These are phyloP conservation scores for Artemisia tridentata DNA, from an alignment of 129 eudicot species.

Conservation along the genomic window DNA sequence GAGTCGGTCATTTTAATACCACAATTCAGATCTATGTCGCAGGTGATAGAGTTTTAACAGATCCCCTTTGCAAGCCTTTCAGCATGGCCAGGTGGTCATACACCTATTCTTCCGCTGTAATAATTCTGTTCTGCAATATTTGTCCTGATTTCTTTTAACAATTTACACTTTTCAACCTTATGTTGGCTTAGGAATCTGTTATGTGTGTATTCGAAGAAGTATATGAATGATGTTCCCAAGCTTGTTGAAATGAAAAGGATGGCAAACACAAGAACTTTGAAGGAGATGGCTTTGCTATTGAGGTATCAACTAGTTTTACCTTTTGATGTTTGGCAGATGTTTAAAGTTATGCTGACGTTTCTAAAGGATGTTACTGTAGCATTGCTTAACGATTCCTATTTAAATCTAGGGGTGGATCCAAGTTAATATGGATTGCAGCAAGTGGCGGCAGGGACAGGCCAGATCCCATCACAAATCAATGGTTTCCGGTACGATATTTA, in stretches of 20 bases:
- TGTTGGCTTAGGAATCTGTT: conserved; percentile 60
- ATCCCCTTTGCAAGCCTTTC: conserved; percentile 99
- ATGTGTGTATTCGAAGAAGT: conserved; percentile 92
- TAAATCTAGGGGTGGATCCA: conserved; percentile 76
- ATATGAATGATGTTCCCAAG: conserved; percentile 85
- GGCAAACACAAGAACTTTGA: conserved; percentile 85
- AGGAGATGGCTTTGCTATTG: conserved; percentile 89
- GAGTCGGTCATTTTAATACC: conserved; percentile 12
- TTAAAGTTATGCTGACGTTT: too few relatives aligned
- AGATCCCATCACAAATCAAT: conserved; percentile 80
- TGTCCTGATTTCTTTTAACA: conserved; percentile 5
- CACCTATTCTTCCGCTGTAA: conserved; percentile 8
- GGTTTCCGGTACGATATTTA: conserved; percentile 70
- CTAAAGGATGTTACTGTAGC: too few relatives aligned
- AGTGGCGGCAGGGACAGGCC: conserved; percentile 99
- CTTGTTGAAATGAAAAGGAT: conserved; percentile 80
- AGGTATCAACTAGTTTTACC: conserved; percentile 43
- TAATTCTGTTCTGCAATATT: background rate
- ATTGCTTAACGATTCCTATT: background rate
- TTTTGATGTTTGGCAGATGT: too few relatives aligned
- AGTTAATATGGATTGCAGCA: conserved; percentile 97
- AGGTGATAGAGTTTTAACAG: conserved; percentile 93
- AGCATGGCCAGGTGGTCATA: conserved; percentile 90
- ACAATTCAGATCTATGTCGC: conserved; percentile 82
- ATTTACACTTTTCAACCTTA: background rate